Percentiles rank a stretch among this genome's conserved stretches.
Conservation (phyloP, 2,329 filamentous ascomycete genomes). For the Teratosphaeria destructans region DNA sequence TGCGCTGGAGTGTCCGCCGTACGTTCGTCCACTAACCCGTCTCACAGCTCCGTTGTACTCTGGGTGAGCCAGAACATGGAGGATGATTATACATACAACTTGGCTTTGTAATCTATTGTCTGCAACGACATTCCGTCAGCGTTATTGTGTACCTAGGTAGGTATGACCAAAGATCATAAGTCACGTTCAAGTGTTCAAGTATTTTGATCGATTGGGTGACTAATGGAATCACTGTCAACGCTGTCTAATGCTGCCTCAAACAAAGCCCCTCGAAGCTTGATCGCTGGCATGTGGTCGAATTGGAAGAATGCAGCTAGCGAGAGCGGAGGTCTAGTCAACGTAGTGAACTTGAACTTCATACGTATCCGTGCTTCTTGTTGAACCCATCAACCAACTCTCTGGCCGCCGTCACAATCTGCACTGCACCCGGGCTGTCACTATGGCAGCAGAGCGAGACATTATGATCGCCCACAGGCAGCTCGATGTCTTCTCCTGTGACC, state of each 20-base stretch:
- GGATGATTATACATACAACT: slow-evolving; percentile 61
- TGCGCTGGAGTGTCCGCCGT: neutral
- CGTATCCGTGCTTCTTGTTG: slow-evolving; percentile 22
- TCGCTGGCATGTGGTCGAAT: no score
- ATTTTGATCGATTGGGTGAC: no score
- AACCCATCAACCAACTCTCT: slow-evolving; percentile 33
- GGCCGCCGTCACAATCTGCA: slow-evolving; percentile 35
- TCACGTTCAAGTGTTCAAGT: no score
- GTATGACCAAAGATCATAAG: neutral
- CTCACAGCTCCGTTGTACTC: slow-evolving; percentile 48
- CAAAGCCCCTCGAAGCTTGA: no score
- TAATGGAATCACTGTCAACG: no score
- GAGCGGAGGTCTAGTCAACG: neutral
- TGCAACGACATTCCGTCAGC: neutral
- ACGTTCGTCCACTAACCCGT: slow-evolving; percentile 18
- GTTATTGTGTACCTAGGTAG: neutral
- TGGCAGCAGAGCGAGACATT: slow-evolving; percentile 36
- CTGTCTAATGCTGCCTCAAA: no score
- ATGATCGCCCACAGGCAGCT: slow-evolving; percentile 32
- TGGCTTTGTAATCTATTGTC: slow-evolving; percentile 42
- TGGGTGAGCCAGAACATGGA: slow-evolving; percentile 66
- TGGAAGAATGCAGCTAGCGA: no score
- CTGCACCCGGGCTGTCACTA: slow-evolving; percentile 34
- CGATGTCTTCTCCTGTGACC: slow-evolving; percentile 31
- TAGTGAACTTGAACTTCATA: neutral